phyloP scores from a whole-genome alignment of 176 grass and related monocot genomes.

The Paspalum vaginatum region DNA sequence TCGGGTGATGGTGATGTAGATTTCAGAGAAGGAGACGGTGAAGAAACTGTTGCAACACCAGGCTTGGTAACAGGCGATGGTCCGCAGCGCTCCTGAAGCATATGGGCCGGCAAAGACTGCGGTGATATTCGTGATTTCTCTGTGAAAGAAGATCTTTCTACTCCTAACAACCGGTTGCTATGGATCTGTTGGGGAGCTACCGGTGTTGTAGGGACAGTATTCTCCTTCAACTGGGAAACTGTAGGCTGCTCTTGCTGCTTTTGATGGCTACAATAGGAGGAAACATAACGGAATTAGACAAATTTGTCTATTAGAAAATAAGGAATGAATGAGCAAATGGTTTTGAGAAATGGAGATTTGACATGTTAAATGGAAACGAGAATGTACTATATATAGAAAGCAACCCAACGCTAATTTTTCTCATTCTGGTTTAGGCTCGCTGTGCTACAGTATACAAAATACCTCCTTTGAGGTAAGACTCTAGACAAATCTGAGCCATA shows the following conservation, averaged over 20 bases:
- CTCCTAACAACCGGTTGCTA: slow-evolving; percentile 12
- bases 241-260: slow-evolving; percentile 1
- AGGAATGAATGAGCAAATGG: not conserved
- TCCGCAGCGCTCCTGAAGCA: not conserved
- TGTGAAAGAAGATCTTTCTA: not conserved
- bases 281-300: not conserved
- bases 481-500: too few relatives aligned
- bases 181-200: not conserved
- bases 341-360: not conserved
- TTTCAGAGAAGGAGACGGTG: not conserved
- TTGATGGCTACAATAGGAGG: slow-evolving; percentile 3
- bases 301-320: not conserved
- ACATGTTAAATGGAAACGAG: not conserved
- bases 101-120: slow-evolving; percentile 15
- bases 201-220: not conserved
- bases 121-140: not conserved
- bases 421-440: slow-evolving; percentile 10
- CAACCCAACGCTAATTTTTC: not conserved
- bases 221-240: not conserved
- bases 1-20: not conserved
- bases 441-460: too few relatives aligned
- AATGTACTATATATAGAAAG: not conserved
- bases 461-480: too few relatives aligned
- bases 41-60: not conserved
- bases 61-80: not conserved